Base-by-base conservation (phyloP, 2,329 filamentous ascomycete genomes). In the Penicillium sp. region DNA sequence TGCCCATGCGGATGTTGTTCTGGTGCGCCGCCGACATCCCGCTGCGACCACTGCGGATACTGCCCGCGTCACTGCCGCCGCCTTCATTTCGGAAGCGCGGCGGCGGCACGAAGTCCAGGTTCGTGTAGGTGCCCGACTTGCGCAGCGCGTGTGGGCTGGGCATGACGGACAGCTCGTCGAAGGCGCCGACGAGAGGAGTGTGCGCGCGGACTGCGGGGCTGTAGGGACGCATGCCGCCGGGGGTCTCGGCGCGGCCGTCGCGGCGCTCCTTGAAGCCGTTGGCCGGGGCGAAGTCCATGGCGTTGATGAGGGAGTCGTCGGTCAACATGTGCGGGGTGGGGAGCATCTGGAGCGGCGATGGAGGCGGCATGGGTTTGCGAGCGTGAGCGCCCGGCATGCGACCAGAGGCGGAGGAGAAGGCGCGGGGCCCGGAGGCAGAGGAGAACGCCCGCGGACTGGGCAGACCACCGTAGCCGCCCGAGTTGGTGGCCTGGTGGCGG, bases 211-310 rank as follows among this genome's bases (percentile, higher is more conserved):
- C 82, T 36, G 81, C 79, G n/a, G 89, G 86, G 53, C 86, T 87
- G 77, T 91, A 99, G 1, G 91, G 86, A 32, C 86, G 76, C 36
- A 79, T 62, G 16, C 77, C 78, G 53, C 85, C 84, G 43, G 84
- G 84, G 55, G 83, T 86, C 62, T 86, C 84, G 3, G 85, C 81
- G 57, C 81, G 78, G 47, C 93, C 93, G 49, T 84, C 83, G 59
- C 83, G 85, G 56, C 87, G 84, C 34, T 93, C 90, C 60, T 79
- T 81, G 68, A 86, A 82, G 16, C 75, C 81, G 21, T 83, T 79
- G 1, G 90, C 91, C 22, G 94, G 94, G 0, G 94, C 94, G 73
- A 96, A 97, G 64, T 97, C 93, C 54, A 88, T 83, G 0, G 91
- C 82, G 65, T 46, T 58, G 62, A 76, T 89, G 72, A 89, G 85